phyloP scores from a whole-genome alignment of 495 filamentous ascomycete species.

The Aspergillus olivimuriae region DNA sequence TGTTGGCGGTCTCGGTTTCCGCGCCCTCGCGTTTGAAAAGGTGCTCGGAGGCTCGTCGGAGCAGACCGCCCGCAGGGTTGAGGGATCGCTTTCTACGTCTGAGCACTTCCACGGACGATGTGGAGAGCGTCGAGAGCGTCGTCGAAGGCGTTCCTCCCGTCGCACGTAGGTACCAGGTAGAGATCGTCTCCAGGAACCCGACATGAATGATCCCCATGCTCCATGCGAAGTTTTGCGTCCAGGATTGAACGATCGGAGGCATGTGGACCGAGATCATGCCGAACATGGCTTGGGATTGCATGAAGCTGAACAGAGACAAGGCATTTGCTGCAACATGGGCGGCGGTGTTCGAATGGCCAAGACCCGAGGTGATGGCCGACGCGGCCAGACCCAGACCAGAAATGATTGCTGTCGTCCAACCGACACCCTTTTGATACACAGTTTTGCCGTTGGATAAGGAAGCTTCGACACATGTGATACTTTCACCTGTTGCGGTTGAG shows the following conservation, averaged over 20 bases:
- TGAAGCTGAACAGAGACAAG: conserved; percentile 87
- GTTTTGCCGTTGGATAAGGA: conserved; percentile 89
- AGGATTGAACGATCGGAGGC: conserved; percentile 83
- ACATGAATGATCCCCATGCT: conserved; percentile 94
- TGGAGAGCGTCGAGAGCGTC: conserved; percentile 64
- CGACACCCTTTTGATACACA: conserved; percentile 81
- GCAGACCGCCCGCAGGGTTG: conserved; percentile 32
- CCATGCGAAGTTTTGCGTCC: conserved; percentile 99
- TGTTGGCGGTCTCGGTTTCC: conserved; percentile 37
- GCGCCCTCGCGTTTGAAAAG: conserved; percentile 46
- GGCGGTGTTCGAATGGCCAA: conserved; percentile 92
- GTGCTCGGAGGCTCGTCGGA: conserved; percentile 40
- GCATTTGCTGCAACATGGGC: conserved; percentile 93
- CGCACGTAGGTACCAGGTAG: conserved; percentile 93
- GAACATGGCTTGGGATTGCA: conserved; percentile 94
- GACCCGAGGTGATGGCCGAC: conserved; percentile 73
- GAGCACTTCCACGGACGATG: conserved; percentile 77
- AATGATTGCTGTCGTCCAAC: conserved; percentile 84
- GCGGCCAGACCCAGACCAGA: conserved; percentile 76
- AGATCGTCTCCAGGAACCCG: conserved; percentile 77
- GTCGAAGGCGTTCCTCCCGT: conserved; percentile 86
- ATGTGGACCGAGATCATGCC: conserved; percentile 80
- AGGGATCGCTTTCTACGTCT: conserved; percentile 56
- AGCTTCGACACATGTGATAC: conserved; percentile 84
- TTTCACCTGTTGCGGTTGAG: conserved; percentile 48